phyloP scores from a whole-genome alignment of 176 grass and related monocot genomes.

The Lolium perenne region DNA sequence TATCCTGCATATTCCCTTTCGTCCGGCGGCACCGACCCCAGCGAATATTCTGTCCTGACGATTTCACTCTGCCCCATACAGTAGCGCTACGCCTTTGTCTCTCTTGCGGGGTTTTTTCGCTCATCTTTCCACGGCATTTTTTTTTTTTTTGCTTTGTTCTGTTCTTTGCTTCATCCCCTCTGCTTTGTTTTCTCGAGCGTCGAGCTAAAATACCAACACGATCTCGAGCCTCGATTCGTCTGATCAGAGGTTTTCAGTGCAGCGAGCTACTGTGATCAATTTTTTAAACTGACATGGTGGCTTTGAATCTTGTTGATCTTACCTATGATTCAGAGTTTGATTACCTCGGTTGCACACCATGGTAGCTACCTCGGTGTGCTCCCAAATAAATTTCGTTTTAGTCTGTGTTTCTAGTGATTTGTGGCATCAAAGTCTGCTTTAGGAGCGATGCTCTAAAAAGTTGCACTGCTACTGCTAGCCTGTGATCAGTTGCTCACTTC shows the following conservation, averaged over 20 bases:
- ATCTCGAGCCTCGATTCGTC: not conserved
- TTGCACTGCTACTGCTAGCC: not conserved
- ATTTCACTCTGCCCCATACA: conserved; percentile 10
- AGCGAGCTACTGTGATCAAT: not conserved
- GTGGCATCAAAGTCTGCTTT: not conserved
- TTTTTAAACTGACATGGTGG: not conserved
- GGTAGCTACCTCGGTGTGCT: not conserved
- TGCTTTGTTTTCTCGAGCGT: not conserved
- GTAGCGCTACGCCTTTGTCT: not conserved
- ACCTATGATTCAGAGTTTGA: conserved; percentile 23
- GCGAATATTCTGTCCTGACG: conserved; percentile 52
- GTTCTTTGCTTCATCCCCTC: not conserved
- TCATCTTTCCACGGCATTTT: conserved; percentile 4
- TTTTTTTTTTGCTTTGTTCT: not conserved
- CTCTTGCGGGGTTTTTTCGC: not conserved
- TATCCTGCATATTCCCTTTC: conserved; percentile 65
- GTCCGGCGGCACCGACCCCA: conserved; percentile 52
- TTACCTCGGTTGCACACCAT: not conserved
- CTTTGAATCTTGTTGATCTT: not conserved
- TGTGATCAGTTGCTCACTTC: not conserved
- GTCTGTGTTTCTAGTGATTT: not conserved
- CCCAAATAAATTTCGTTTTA: not conserved
- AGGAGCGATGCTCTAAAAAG: not conserved
- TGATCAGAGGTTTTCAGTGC: conserved; percentile 6
- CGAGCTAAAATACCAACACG: not conserved